These are phyloP conservation scores for Dactylella cylindrospora DNA, from an alignment of 2,329 filamentous ascomycete species.

Conservation along the genomic window DNA sequence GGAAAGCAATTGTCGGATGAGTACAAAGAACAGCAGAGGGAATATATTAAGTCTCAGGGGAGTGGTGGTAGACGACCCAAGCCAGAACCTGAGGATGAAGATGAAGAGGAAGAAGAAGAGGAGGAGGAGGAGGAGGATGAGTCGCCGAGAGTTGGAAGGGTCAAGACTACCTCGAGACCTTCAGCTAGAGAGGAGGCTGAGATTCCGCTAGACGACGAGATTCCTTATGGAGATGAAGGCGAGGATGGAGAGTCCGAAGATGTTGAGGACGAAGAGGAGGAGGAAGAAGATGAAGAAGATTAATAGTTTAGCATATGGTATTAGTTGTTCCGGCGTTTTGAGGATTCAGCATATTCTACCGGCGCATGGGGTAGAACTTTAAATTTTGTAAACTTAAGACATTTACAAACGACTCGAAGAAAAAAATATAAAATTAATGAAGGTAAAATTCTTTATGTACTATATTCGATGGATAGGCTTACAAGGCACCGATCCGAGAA, in stretches of 20 bases:
- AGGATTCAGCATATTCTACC: too few relatives aligned
- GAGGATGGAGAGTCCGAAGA: constrained; percentile 11
- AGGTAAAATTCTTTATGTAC: too few relatives aligned
- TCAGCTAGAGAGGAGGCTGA: constrained; percentile 2
- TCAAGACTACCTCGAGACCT: neutral
- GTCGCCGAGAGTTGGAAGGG: neutral
- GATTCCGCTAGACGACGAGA: constrained; percentile 3
- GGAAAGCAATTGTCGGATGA: neutral
- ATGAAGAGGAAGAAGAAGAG: neutral
- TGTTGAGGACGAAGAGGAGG: constrained; percentile 5
- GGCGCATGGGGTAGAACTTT: too few relatives aligned
- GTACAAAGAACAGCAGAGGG: neutral
- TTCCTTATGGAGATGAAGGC: constrained; percentile 15
- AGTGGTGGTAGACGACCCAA: neutral
- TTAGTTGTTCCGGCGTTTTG: too few relatives aligned
- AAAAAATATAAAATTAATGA: too few relatives aligned
- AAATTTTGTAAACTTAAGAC: too few relatives aligned
- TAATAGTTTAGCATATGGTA: too few relatives aligned
- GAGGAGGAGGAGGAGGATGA: neutral
- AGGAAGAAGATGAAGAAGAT: constrained; percentile 10
- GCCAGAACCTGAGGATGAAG: neutral
- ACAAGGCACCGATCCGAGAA: too few relatives aligned
- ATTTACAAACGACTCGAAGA: too few relatives aligned
- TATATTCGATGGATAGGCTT: too few relatives aligned
- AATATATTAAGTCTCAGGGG: neutral